These are phyloP conservation scores for Macrolepiota dolichaula DNA, from an alignment of 768 basidiomycete genomes.

Conservation along the genomic window DNA sequence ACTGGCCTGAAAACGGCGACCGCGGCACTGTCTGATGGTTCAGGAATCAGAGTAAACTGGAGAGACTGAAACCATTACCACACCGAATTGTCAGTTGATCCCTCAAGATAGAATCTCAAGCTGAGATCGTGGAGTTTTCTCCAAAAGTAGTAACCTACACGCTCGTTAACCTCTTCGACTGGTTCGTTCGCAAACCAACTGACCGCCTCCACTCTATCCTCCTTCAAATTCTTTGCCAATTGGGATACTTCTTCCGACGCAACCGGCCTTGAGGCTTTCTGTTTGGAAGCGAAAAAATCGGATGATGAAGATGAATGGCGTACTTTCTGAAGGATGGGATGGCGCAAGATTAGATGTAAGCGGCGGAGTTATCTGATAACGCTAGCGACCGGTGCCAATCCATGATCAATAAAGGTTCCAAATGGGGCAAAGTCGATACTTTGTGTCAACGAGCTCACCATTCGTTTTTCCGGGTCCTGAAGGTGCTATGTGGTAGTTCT, in stretches of 20 bases:
- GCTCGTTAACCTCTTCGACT: neutral
- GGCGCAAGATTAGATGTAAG: conserved; percentile 3
- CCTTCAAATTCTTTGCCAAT: neutral
- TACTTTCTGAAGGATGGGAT: neutral
- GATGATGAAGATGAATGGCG: neutral
- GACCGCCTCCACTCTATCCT: neutral
- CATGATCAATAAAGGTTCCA: neutral
- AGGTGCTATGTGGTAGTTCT: neutral
- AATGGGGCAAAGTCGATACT: neutral
- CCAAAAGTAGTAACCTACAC: neutral
- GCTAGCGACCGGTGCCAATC: neutral
- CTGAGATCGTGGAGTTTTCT: conserved; percentile 2
- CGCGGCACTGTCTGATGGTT: neutral
- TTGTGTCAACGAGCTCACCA: neutral
- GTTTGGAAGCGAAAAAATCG: neutral
- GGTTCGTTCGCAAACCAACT: neutral
- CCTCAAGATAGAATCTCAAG: conserved; percentile 8
- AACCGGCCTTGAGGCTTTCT: neutral
- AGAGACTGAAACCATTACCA: conserved; percentile 10
- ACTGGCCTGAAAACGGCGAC: neutral
- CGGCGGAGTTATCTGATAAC: conserved; percentile 20
- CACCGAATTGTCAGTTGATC: neutral
- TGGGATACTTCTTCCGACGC: neutral
- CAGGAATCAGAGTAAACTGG: neutral
- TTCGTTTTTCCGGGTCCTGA: neutral